Evolutionary conservation across 139 green algal species (phyloP), one percentile per base, ranked within the genome.

Genomic region (Picochlorum sp.): DNA sequence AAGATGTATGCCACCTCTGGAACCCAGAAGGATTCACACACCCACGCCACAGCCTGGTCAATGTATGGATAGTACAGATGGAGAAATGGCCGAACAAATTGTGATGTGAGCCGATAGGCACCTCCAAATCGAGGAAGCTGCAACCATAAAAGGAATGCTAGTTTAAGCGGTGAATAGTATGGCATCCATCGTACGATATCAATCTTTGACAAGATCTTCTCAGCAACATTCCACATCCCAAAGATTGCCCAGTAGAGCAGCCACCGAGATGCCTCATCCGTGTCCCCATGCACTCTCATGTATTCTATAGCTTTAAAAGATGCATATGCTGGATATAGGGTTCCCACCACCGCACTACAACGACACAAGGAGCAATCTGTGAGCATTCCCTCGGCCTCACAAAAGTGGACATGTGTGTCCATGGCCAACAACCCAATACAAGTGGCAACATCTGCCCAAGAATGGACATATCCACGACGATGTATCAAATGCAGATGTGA

Each of bases 111-210:
- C 21, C 49, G 13, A 20, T 23, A 38, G n/a, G 45, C 45, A 31
- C 59, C 57, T 28, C 41, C 20, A n/a, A 66, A 76, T 8, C 63
- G 15, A n/a, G 69, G 38, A 65, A 77, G 34, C 45, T 86, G 80
- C 21, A 86, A 66, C 80, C 80, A 86, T 24, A 86, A 20, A 49
- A 86, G 67, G 20, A 82, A 70, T 8, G 65, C 71, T 57, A 86
- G 64, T 66, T 86, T 86, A 8, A 68, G 11, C 13, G 77, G 59
- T 21, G 72, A 61, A 63, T 86, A 86, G 58, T 79, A 86, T 1
- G 78, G 80, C 15, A 84, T 60, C 66, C 63, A 74, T 58, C 20
- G 30, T 4, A 44, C 30, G 9, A 66, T 24, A 45, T 14, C n/a
- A 45, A 20, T 28, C 20, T 24, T 47, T n/a, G 15, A 7, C 13